These are phyloP conservation scores for Cadophora sp. DNA, from an alignment of 2,329 filamentous ascomycete species.

Conservation along the genomic window DNA sequence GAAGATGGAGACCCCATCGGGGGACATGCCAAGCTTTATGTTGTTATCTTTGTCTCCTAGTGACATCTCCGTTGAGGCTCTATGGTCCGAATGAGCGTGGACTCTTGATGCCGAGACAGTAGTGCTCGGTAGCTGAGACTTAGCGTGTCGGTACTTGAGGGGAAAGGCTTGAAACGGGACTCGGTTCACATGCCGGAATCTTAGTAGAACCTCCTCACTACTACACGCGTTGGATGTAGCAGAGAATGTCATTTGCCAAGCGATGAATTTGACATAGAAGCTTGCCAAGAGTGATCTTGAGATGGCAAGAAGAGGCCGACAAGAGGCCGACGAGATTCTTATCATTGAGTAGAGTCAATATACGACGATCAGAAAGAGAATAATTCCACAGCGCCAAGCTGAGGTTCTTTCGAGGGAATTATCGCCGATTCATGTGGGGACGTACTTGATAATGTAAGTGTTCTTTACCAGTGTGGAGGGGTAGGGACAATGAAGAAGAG, in stretches of 20 bases:
- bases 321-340: neutral
- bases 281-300: neutral
- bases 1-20: neutral
- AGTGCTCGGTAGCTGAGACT: constrained; percentile 8
- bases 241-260: neutral
- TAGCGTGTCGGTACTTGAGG: constrained; percentile 17
- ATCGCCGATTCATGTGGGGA: neutral
- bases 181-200: constrained; percentile 17
- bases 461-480: too few relatives aligned
- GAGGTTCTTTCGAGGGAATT: neutral
- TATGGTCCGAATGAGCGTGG: constrained; percentile 14
- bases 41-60: constrained; percentile 16
- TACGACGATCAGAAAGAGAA: neutral
- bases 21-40: constrained; percentile 21
- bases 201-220: constrained; percentile 1
- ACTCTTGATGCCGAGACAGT: constrained; percentile 17
- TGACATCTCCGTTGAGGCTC: constrained; percentile 15
- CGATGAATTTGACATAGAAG: neutral
- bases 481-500: neutral
- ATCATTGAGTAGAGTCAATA: neutral
- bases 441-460: too few relatives aligned
- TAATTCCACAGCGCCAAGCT: neutral
- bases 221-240: neutral
- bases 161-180: constrained; percentile 18
- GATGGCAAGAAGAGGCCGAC: neutral